Evolutionary conservation across 2,329 filamentous ascomycete genomes (phyloP), one percentile per base, ranked within the genome.

Genomic region (Stachybotrys chlorohalonatus): DNA sequence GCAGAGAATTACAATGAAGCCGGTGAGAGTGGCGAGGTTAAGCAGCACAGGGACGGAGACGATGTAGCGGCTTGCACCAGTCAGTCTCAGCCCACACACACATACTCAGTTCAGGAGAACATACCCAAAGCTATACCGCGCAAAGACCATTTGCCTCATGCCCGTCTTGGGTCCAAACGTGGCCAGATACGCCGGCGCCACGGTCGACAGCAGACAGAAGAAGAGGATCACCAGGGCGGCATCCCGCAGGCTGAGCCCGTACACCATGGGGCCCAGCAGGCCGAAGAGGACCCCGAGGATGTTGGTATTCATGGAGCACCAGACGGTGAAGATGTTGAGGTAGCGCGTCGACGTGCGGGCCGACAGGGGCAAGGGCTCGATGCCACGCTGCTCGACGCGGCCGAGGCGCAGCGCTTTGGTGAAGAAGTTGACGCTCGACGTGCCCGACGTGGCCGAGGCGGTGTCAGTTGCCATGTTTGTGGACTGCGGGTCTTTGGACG

Each of bases 61-160:
- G 17, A 81, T 69, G 62, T 83, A 84, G 47, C 77, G 74, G 16
- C 76, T 75, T 24, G 39, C 11, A n/a, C 2, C 16, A 8, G 52
- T 57, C 58, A 60, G 54, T 30, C 48, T 13, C 24, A 17, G 15
- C n/a, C 17, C 39, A 31, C 11, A 47, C 53, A 42, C 46, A 54
- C 17, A 51, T 46, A 49, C 16, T 31, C 32, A 32, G 16, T 24
- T 17, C 36, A 17, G 53, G 42, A n/a, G 17, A 17, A 55, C 68
- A 53, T 68, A 80, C 73, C 81, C 82, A 63, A 84, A 87, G 47
- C 78, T 80, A 65, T 80, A 86, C 24, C 84, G 74, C 5, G 84
- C 83, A 59, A 84, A 81, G 7, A 86, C 77, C 75, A 86, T 83
- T 66, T 86, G 83, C 15, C 83, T 75, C 75, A 86, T 79, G 47